Evolutionary conservation across 768 basidiomycete genomes (phyloP).

Genomic region (Tylopilus balloui): DNA sequence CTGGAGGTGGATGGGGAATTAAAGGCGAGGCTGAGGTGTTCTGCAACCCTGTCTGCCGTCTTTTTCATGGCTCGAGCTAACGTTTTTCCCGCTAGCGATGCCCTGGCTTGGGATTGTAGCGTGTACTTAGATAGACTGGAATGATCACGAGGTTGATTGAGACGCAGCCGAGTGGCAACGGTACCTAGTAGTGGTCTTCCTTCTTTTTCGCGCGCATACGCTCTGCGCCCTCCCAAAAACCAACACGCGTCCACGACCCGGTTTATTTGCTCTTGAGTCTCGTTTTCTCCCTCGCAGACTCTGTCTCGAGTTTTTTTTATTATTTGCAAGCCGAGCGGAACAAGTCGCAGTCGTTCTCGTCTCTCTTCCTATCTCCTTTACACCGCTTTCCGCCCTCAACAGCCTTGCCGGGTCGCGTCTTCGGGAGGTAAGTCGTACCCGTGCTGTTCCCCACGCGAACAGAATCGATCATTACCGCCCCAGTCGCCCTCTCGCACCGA

Average conservation of each 20-base stretch:
- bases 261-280: neutral
- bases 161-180: conserved; percentile 16
- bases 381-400: conserved; percentile 4
- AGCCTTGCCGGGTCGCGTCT: conserved; percentile 10
- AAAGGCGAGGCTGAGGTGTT: conserved; percentile 86
- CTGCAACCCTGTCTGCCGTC: neutral
- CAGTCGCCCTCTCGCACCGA: conserved; percentile 3
- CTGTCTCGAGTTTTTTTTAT: conserved; percentile 2
- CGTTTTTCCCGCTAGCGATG: neutral
- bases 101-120: neutral
- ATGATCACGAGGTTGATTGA: neutral
- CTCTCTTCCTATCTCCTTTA: conserved; percentile 3
- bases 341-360: neutral
- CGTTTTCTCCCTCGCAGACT: neutral
- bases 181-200: conserved; percentile 1
- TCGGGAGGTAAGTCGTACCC: conserved; percentile 4
- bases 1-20: conserved; percentile 70
- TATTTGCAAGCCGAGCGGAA: neutral
- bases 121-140: neutral
- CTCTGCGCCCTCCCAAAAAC: conserved; percentile 6
- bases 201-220: conserved; percentile 12
- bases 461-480: neutral
- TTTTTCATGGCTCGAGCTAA: conserved; percentile 1
- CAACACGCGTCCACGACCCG: conserved; percentile 8
- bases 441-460: neutral